These are phyloP conservation scores for Penicillium macrosclerotiorum DNA, from an alignment of 495 filamentous ascomycete genomes.

Conservation along the genomic window DNA sequence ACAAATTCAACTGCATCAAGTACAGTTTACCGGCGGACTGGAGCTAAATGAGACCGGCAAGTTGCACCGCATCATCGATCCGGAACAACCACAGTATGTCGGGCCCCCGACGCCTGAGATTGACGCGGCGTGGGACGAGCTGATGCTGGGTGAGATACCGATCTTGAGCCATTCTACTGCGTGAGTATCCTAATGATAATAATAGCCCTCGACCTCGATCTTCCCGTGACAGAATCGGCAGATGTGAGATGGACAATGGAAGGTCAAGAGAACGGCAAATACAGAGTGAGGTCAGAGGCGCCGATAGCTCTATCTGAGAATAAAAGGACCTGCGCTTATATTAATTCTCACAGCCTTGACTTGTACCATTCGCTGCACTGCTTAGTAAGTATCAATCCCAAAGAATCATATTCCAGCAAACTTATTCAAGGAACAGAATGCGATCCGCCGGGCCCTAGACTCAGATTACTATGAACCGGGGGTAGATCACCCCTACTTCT, in stretches of 20 bases:
- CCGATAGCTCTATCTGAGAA: not conserved
- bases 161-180: not conserved
- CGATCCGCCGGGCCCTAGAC: not conserved
- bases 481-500: not conserved
- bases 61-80: not conserved
- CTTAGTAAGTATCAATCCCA: not conserved
- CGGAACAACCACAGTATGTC: not conserved
- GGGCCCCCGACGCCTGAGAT: not conserved
- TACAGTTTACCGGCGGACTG: not conserved
- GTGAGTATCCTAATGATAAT: not conserved
- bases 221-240: not conserved
- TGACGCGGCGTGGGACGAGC: not conserved
- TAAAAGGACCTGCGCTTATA: not conserved
- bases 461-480: not conserved
- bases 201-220: not conserved
- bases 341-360: not conserved
- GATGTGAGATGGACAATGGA: constrained; percentile 1
- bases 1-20: not conserved
- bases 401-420: not conserved
- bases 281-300: not conserved
- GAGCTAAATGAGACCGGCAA: not conserved
- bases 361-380: not conserved
- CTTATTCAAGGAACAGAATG: not conserved
- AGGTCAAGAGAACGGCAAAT: not conserved
- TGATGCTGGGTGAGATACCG: not conserved